Percentiles rank a stretch among this genome's conserved stretches.
These are phyloP conservation scores for Musa schizocarpa DNA, from an alignment of 176 grass and related monocot species.

Conservation along the genomic window DNA sequence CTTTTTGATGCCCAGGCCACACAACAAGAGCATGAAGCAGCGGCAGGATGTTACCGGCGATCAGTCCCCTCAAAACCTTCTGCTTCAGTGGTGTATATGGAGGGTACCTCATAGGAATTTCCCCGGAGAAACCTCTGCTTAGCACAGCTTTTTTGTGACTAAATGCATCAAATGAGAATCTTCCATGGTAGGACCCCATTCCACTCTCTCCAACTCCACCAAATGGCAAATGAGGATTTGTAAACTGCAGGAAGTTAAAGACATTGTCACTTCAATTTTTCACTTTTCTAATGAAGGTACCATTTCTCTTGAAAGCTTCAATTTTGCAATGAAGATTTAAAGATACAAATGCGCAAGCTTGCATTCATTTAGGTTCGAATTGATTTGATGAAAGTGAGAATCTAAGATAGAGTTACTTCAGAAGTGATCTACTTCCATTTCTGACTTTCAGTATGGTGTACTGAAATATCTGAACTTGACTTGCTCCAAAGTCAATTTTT, in stretches of 20 bases:
- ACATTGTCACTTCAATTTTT: background rate
- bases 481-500: no score
- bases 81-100: constrained; percentile 62
- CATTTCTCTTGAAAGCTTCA: no score
- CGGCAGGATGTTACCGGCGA: constrained; percentile 62
- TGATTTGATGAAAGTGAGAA: no score
- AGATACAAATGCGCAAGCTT: no score
- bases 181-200: constrained; percentile 70
- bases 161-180: constrained; percentile 77
- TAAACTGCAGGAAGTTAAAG: constrained; percentile 32
- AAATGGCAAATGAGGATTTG: constrained; percentile 65
- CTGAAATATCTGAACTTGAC: no score
- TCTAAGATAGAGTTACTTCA: no score
- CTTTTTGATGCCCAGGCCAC: constrained; percentile 17
- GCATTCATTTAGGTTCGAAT: no score
- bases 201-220: constrained; percentile 84
- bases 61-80: constrained; percentile 57
- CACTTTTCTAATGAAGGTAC: no score
- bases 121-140: constrained; percentile 37
- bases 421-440: no score
- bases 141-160: constrained; percentile 70
- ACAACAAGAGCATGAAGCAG: constrained; percentile 51
- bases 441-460: no score
- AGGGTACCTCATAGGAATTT: constrained; percentile 57
- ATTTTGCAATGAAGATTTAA: no score